Base-by-base conservation (phyloP, 257 asterid species). In the Leonotis leonurus region DNA sequence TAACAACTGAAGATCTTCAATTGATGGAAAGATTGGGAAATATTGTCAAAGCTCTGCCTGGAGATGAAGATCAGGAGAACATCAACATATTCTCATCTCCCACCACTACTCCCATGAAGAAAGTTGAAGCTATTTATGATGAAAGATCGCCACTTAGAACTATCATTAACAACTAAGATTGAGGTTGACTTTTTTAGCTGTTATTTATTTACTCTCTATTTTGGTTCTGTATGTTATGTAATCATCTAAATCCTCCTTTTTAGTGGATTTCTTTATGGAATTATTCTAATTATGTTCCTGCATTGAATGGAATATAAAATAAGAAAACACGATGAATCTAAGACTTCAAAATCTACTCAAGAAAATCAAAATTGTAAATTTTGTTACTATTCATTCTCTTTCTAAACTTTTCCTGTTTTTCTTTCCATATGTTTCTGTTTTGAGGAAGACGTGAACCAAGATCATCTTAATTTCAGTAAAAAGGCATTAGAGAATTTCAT, bases 81-180 rank as follows among this genome's bases (percentile, higher is more conserved):
- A 63, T 56, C 39, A 61, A 25, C 37, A 25, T 30, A 53, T 40
- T 43, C 21, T 56, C 85, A 14, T 79, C 86, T 25, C 43, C n/a
- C n/a, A n/a, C n/a, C n/a, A n/a, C n/a, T n/a, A n/a, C n/a, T n/a
- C n/a, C 46, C 64, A 66, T 40, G 82, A 86, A 78, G 76, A 83
- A 72, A 74, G 80, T 57, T 55, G 96, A 83, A 75, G 79, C 65
- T 51, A 65, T 62, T 33, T 52, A 27, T 71, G 88, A 78, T 30
- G 86, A 73, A 62, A 77, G 96, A 64, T 80, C 85, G 17, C 96
- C 95, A 14, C 72, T 92, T 58, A 83, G 87, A 78, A 68, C 87
- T 67, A 69, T 89, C 72, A 85, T 86, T 75, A 86, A 88, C 86
- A 66, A 25, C 65, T 75, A 74, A 54, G 65, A 46, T 40, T 44